Percentiles rank a stretch among this genome's conserved stretches.
phyloP scores from a whole-genome alignment of 805 yeast species.

The Spathaspora hagerdaliae region DNA sequence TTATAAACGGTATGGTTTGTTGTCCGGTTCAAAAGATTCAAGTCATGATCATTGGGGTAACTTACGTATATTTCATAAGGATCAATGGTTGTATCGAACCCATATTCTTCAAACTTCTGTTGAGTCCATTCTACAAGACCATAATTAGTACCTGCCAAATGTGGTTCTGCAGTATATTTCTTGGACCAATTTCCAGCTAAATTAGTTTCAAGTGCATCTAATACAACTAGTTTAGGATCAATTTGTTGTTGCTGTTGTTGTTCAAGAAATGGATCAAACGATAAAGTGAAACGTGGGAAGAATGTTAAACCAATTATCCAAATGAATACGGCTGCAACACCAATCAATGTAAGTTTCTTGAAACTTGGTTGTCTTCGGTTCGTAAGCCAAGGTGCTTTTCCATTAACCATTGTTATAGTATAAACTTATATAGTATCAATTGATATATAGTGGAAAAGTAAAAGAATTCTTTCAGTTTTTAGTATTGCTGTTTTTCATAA shows the following conservation, averaged over 20 bases:
- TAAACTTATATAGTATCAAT: not conserved
- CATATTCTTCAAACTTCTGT: slow-evolving; percentile 46
- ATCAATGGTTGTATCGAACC: slow-evolving; percentile 48
- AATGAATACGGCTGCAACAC: too few relatives aligned
- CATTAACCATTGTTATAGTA: not conserved
- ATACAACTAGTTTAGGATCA: slow-evolving; percentile 8
- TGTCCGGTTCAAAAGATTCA: slow-evolving; percentile 28
- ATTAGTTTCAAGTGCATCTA: slow-evolving; percentile 30
- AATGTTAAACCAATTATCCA: too few relatives aligned
- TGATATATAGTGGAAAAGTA: too few relatives aligned
- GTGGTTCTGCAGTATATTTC: slow-evolving; percentile 38
- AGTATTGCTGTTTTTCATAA: too few relatives aligned
- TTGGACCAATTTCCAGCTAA: slow-evolving; percentile 41
- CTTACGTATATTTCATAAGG: slow-evolving; percentile 56
- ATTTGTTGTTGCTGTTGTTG: too few relatives aligned
- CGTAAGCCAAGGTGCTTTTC: not conserved
- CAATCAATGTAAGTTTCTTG: too few relatives aligned
- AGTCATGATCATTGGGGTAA: slow-evolving; percentile 44
- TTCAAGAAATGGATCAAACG: not conserved
- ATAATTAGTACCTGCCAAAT: slow-evolving; percentile 44
- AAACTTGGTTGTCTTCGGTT: not conserved
- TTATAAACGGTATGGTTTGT: slow-evolving; percentile 34
- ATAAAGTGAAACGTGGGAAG: too few relatives aligned
- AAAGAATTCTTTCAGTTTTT: too few relatives aligned
- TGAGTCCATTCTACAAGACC: slow-evolving; percentile 47